Evolutionary conservation across 1,284 basidiomycete species (phyloP).

Genomic region (Leccinum subrobustum): DNA sequence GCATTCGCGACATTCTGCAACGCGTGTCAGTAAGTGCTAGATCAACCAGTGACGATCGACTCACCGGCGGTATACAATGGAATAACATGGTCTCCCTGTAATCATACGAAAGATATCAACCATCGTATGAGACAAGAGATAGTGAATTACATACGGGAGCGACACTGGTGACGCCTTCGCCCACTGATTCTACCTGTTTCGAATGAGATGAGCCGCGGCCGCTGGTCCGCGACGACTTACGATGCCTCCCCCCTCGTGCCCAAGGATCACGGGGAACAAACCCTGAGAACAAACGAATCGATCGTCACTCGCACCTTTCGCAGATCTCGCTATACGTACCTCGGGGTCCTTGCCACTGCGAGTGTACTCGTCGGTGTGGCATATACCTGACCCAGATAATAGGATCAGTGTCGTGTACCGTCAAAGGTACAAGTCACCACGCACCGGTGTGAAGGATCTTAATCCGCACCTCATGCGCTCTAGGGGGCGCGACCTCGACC

Average conservation of each 20-base stretch:
- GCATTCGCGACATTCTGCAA: slow-evolving; percentile 87
- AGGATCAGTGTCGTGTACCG: slow-evolving; percentile 10
- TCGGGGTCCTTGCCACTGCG: slow-evolving; percentile 96
- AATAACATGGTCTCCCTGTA: slow-evolving; percentile 87
- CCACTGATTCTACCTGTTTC: slow-evolving; percentile 86
- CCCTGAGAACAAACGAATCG: slow-evolving; percentile 50
- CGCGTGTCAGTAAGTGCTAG: slow-evolving; percentile 3
- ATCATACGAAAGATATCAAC: slow-evolving; percentile 10
- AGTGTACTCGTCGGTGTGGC: slow-evolving; percentile 98
- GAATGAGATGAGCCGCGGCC: slow-evolving; percentile 13
- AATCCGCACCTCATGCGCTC: slow-evolving; percentile 90
- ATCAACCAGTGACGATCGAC: slow-evolving; percentile 15
- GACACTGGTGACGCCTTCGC: slow-evolving; percentile 90
- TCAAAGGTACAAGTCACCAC: slow-evolving; percentile 21
- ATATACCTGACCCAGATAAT: slow-evolving; percentile 65
- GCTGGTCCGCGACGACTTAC: slow-evolving; percentile 43
- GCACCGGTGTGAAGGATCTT: slow-evolving; percentile 86
- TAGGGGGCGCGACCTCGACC: slow-evolving; percentile 91
- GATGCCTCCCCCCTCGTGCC: slow-evolving; percentile 87
- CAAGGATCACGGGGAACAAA: slow-evolving; percentile 92
- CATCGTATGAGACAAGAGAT: background rate
- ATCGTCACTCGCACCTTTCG: background rate
- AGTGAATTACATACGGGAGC: slow-evolving; percentile 46
- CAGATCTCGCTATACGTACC: slow-evolving; percentile 39
- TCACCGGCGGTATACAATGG: slow-evolving; percentile 89